Percentiles rank a stretch among this genome's conserved stretches.
Evolutionary conservation across 148 eudicot genomes (phyloP).

Genomic region (Cornus kousa): DNA sequence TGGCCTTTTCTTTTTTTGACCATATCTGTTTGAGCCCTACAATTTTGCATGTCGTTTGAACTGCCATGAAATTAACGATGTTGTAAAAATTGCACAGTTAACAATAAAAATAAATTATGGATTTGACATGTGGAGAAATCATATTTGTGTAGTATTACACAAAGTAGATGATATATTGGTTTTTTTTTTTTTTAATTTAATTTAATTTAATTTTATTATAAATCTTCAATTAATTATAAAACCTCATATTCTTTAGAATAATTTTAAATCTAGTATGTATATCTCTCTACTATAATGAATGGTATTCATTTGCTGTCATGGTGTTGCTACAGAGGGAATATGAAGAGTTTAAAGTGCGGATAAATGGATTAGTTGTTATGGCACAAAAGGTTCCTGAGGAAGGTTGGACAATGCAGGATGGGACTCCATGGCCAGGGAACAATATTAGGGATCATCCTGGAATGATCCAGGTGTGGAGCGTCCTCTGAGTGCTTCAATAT

Average conservation of each 20-base stretch:
- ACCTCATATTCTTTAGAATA: neutral
- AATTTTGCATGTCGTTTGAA: neutral
- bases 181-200: neutral
- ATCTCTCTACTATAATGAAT: neutral
- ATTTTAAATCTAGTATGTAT: neutral
- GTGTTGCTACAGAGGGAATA: conserved; percentile 75
- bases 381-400: conserved; percentile 97
- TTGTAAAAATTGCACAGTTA: neutral
- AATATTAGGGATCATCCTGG: conserved; percentile 97
- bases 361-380: conserved; percentile 82
- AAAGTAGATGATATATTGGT: too few relatives aligned
- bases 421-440: conserved; percentile 98
- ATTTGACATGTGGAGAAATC: neutral
- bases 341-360: conserved; percentile 88
- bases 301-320: neutral
- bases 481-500: neutral
- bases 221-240: neutral
- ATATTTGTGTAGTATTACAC: neutral
- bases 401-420: conserved; percentile 99
- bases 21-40: neutral
- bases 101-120: neutral
- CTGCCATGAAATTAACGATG: neutral
- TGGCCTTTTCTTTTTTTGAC: neutral
- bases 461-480: conserved; percentile 77
- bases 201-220: too few relatives aligned